phyloP scores from a whole-genome alignment of 2,329 filamentous ascomycete genomes.

The Fusarium duplospermum region DNA sequence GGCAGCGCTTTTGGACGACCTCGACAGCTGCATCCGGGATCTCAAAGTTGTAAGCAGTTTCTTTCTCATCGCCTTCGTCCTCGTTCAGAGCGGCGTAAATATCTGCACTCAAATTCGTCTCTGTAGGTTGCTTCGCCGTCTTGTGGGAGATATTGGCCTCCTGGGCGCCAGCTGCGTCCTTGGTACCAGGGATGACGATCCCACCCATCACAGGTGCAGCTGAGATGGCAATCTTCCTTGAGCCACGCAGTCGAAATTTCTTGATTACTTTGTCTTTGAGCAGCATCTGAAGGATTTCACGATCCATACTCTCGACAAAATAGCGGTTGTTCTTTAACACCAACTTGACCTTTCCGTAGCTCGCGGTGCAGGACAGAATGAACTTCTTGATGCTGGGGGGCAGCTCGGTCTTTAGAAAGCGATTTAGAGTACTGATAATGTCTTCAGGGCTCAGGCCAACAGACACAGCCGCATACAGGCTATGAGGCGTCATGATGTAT shows the following conservation, averaged over 20 bases:
- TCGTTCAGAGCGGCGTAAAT: slow-evolving; percentile 53
- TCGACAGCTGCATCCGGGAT: slow-evolving; percentile 81
- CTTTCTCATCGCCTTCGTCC: slow-evolving; percentile 80
- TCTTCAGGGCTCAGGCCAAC: slow-evolving; percentile 77
- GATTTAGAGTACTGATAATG: slow-evolving; percentile 78
- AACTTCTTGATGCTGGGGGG: slow-evolving; percentile 78
- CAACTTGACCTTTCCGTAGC: slow-evolving; percentile 90
- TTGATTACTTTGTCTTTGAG: slow-evolving; percentile 82
- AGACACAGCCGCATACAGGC: slow-evolving; percentile 89
- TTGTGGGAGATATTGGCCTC: slow-evolving; percentile 61
- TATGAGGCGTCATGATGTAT: slow-evolving; percentile 86
- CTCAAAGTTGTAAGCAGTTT: slow-evolving; percentile 85
- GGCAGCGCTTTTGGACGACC: slow-evolving; percentile 82
- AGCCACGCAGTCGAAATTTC: slow-evolving; percentile 75
- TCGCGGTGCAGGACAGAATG: slow-evolving; percentile 78
- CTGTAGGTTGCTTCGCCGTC: neutral
- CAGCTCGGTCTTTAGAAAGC: slow-evolving; percentile 83
- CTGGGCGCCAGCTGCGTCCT: slow-evolving; percentile 84
- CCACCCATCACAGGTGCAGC: slow-evolving; percentile 81
- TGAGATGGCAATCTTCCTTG: slow-evolving; percentile 74
- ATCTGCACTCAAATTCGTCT: neutral
- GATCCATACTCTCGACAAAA: slow-evolving; percentile 86
- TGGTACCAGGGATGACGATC: slow-evolving; percentile 88
- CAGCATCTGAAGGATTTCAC: slow-evolving; percentile 79
- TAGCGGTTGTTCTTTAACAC: slow-evolving; percentile 90